Evolutionary conservation across 139 green algal species (phyloP), one percentile per base, ranked within the genome.

Genomic region (Chlamydomonas incerta): DNA sequence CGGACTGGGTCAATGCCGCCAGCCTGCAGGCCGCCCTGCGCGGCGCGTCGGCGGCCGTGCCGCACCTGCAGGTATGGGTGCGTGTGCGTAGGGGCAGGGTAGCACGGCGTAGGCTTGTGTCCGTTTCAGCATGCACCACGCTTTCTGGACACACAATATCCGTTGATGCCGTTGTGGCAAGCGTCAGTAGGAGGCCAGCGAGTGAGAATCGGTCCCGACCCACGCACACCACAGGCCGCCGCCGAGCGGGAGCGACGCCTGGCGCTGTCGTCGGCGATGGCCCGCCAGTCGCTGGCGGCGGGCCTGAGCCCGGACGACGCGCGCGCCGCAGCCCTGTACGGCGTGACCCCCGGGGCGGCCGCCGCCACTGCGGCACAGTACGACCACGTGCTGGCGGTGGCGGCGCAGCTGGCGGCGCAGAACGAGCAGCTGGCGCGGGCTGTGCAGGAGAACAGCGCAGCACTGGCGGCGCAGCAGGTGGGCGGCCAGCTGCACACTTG

Each of bases 311-410:
- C 55, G 5, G 80, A 86, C 50, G 68, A 70, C 33, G 80, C 80
- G 5, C 68, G 80, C 0, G 50, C 80, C 4, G 62, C 33, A 14
- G 68, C 52, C 24, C 57, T 86, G 50, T 79, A 79, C 50, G 80
- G 80, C 68, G 28, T 31, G 26, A 31, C 17, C 8, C 73, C 73
- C 52, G 73, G 24, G 10, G 46, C 80, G 31, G 47, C 65, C 0
- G 33, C 80, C 1, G 33, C 55, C 3, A 26, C 55, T 29, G 55
- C 66, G 20, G 80, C 85, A 26, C 75, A 89, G 69, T 82, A 87
- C 29, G 69, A 87, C 37, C 85, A 87, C 62, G 85, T 89, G 60
- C 58, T 86, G 68, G n/a, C 57, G 77, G 74, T 89, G 47, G 77
- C 82, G 60, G 58, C 76, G 60, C 70, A 79, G 69, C 68, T 89